Base-by-base conservation (phyloP, 257 asterid genomes). In the Gentiana macrophylla region DNA sequence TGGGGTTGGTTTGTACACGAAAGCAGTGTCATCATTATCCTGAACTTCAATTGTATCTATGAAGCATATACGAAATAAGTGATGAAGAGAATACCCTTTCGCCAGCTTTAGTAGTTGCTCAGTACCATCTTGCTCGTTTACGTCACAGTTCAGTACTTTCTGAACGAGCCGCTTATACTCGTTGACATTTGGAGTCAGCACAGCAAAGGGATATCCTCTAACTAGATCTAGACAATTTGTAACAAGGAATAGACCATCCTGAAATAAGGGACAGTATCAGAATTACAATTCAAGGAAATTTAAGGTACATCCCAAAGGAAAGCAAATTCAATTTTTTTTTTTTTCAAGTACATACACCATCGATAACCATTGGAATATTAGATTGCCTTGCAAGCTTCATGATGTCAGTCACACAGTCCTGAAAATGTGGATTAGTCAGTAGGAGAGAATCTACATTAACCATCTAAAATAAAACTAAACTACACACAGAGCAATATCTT, bases 181-280 rank as follows among this genome's bases (percentile, higher is more conserved):
- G 6, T 92, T 85, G 37, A 92, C 65, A 62, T 92, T 92, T 50
- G 99, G 99, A 45, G 99, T 92, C 74, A 92, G 79, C 55, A 85
- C 91, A 60, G 97, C 99, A 73, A 88, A 69, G 12, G 94, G 94
- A 81, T 88, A 92, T 57, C 78, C 94, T 33, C 72, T 69, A 72
- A 92, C 71, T 71, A 92, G 79, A 66, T 88, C 95, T 55, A 80
- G 90, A 64, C 66, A 56, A 67, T 92, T 83, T 41, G 97, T 85
- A 62, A 92, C 83, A 34, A 88, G 95, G 70, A 78, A 92, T 60
- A 92, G 91, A 62, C 99, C 99, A 66, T 92, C 99, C 99, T 92
- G 79, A 37, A 34, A 74, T 72, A 52, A 47, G 43, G 52, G 41
- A 51, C 11, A 36, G 54, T 71, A 64, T 46, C 37, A 71, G 43